These are phyloP conservation scores for Parasarocladium wereldwijsianum DNA, from an alignment of 2,329 filamentous ascomycete genomes.

Conservation along the genomic window DNA sequence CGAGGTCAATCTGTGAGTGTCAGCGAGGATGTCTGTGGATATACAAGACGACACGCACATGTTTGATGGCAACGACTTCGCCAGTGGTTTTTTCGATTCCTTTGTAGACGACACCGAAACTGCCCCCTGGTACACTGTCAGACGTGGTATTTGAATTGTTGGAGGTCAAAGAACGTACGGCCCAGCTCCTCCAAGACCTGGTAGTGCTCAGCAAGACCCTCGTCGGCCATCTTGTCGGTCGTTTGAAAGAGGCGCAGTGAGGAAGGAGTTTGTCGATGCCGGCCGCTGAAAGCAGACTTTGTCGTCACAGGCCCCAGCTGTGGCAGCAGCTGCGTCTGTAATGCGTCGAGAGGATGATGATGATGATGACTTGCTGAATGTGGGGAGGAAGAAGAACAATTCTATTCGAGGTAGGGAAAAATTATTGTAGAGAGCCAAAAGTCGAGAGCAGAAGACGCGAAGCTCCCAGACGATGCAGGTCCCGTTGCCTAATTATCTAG, in stretches of 20 bases:
- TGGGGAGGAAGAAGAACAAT: too few relatives aligned
- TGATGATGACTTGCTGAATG: too few relatives aligned
- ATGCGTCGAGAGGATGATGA: too few relatives aligned
- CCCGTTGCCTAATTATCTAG: too few relatives aligned
- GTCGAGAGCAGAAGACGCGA: too few relatives aligned
- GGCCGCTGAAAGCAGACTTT: too few relatives aligned
- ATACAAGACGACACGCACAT: conserved; percentile 41
- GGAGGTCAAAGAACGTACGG: conserved; percentile 41
- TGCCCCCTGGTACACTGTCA: conserved; percentile 52
- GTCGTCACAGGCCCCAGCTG: too few relatives aligned
- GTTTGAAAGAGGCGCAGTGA: conserved; percentile 4
- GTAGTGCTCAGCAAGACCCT: conserved; percentile 70
- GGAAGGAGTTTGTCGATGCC: too few relatives aligned
- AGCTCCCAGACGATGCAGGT: too few relatives aligned
- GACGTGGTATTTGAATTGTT: neutral
- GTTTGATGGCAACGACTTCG: conserved; percentile 91
- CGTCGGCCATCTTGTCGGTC: conserved; percentile 39
- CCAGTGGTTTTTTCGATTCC: conserved; percentile 83
- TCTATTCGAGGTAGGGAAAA: too few relatives aligned
- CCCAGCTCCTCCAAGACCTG: conserved; percentile 93
- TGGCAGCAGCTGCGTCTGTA: too few relatives aligned
- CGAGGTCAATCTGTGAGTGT: conserved; percentile 74
- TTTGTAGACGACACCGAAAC: conserved; percentile 95
- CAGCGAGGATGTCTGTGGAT: neutral
- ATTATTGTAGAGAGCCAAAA: too few relatives aligned